Evolutionary conservation across 306 rosid species (phyloP).

Genomic region (Canavalia gladiata): DNA sequence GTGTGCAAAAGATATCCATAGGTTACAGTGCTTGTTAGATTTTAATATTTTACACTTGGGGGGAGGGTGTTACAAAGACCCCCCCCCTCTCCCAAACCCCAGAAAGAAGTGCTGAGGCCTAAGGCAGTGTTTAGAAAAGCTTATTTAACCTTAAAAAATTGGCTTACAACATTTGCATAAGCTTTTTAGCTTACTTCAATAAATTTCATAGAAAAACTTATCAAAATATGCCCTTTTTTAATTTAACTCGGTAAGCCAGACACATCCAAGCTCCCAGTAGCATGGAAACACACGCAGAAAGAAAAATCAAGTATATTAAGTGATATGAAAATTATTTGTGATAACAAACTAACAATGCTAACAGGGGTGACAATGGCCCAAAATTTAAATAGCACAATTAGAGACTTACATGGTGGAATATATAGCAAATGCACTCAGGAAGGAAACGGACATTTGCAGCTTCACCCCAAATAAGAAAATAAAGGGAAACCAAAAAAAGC

Average conservation of each 20-base stretch:
- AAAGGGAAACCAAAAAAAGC: slow-evolving; percentile 81
- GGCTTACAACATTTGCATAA: not conserved
- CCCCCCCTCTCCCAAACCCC: no score
- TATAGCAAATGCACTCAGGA: slow-evolving; percentile 96
- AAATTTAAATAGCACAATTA: slow-evolving; percentile 31
- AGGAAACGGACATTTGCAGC: slow-evolving; percentile 99
- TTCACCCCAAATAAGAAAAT: slow-evolving; percentile 98
- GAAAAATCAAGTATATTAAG: slow-evolving; percentile 18
- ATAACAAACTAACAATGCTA: slow-evolving; percentile 26
- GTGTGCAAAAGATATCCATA: not conserved
- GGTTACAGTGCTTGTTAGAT: not conserved
- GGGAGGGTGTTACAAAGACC: no score
- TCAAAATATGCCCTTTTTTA: no score
- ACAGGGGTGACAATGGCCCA: not conserved
- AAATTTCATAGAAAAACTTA: not conserved
- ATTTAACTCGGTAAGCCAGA: no score
- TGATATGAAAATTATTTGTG: not conserved
- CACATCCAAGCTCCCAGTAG: not conserved
- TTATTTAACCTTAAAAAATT: not conserved
- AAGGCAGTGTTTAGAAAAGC: not conserved
- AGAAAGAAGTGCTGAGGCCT: not conserved
- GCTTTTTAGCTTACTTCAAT: not conserved
- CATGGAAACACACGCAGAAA: not conserved
- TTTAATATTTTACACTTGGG: not conserved
- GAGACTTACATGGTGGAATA: slow-evolving; percentile 90